Conservation (phyloP, 164 flowering plant species). For the Nymphaea thermarum region DNA sequence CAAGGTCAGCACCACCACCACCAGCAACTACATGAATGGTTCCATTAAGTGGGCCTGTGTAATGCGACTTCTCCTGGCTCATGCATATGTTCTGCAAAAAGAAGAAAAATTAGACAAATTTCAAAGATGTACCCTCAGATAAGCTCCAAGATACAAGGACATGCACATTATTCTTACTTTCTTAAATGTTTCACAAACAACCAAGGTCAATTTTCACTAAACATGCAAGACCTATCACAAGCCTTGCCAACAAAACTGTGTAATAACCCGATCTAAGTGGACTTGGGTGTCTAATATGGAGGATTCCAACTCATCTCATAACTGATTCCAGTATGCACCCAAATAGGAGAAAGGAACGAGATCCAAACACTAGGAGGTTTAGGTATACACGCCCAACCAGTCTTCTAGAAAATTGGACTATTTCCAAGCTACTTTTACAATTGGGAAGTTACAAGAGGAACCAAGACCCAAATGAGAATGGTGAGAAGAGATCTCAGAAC, state of each 20-base stretch:
- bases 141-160: no score
- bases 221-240: background rate
- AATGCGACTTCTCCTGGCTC: background rate
- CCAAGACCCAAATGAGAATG: no score
- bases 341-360: no score
- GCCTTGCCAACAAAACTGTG: background rate
- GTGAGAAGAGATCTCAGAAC: no score
- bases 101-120: background rate
- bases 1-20: conserved; percentile 1
- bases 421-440: no score
- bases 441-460: no score
- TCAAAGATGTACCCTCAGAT: no score
- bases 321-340: no score
- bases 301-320: background rate
- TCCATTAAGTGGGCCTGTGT: conserved; percentile 1
- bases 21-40: conserved; percentile 7
- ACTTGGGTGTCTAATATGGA: background rate
- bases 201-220: background rate
- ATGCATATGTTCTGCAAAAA: conserved; percentile 2
- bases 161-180: no score
- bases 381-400: no score
- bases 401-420: no score
- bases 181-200: background rate
- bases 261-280: background rate
- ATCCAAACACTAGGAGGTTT: no score